Evolutionary conservation across 768 basidiomycete genomes (phyloP).

Genomic region (Podaxis sp.): DNA sequence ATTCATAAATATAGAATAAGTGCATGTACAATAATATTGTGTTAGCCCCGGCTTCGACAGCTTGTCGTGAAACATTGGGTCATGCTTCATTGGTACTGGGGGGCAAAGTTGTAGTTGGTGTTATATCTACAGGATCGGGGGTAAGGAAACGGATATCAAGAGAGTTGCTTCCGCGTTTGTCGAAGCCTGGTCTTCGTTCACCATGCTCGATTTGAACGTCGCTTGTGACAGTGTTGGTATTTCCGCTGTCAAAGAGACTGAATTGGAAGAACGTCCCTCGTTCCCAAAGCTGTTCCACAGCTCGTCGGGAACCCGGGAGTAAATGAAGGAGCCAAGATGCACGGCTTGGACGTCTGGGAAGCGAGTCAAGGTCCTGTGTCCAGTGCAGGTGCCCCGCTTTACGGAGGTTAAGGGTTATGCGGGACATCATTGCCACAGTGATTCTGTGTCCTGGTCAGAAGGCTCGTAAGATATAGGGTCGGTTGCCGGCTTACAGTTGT

Average conservation of each 20-base stretch:
- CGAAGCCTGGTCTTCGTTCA: not conserved
- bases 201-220: not conserved
- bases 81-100: not conserved
- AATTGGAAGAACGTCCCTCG: constrained; percentile 1
- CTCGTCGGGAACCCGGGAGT: not conserved
- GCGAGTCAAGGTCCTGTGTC: not conserved
- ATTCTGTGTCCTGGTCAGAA: constrained; percentile 14
- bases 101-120: not conserved
- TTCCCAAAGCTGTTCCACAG: not conserved
- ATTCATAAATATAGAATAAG: too few species aligned
- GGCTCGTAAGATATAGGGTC: not conserved
- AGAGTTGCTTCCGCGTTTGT: not conserved
- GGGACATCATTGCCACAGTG: constrained; percentile 61
- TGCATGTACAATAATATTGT: too few species aligned
- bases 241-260: not conserved
- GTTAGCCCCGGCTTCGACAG: not conserved
- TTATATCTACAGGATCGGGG: not conserved
- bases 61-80: not conserved
- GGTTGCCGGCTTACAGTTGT: constrained; percentile 31
- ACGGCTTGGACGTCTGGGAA: not conserved
- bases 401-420: constrained; percentile 61
- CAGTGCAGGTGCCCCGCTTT: constrained; percentile 30
- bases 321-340: not conserved
- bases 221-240: not conserved
- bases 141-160: not conserved